phyloP scores from a whole-genome alignment of 1,284 basidiomycete species.

The Pholiota adiposa region DNA sequence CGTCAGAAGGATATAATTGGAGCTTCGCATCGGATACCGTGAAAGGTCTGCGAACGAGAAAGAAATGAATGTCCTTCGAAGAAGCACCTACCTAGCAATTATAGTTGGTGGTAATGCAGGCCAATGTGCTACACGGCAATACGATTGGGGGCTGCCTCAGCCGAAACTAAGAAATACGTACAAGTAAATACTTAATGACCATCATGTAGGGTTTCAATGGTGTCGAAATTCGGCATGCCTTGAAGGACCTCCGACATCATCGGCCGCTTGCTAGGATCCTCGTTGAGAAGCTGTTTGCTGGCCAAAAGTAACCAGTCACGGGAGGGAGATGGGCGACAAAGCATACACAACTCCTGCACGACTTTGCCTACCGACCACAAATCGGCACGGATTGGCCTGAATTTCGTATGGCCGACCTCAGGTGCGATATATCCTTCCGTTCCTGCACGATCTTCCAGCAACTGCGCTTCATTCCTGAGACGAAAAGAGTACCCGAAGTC shows the following conservation, averaged over 20 bases:
- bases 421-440: slow-evolving; percentile 5
- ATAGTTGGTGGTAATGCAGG: no score
- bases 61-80: no score
- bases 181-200: no score
- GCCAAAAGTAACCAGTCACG: slow-evolving; percentile 1
- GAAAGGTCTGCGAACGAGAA: no score
- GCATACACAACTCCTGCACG: slow-evolving; percentile 3
- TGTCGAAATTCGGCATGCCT: neutral
- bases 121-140: no score
- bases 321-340: neutral
- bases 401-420: neutral
- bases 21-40: neutral
- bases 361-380: slow-evolving; percentile 7
- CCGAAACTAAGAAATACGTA: no score
- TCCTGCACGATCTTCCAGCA: neutral
- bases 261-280: slow-evolving; percentile 5
- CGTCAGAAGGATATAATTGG: neutral
- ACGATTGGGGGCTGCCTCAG: neutral
- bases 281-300: slow-evolving; percentile 2
- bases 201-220: no score
- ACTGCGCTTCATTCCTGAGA: neutral
- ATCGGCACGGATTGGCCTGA: slow-evolving; percentile 4
- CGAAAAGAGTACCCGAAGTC: slow-evolving; percentile 5
- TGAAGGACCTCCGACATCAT: slow-evolving; percentile 13
- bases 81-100: no score